Evolutionary conservation across 1,284 basidiomycete species (phyloP).

Genomic region (Pyrrhoderma lamaoense): DNA sequence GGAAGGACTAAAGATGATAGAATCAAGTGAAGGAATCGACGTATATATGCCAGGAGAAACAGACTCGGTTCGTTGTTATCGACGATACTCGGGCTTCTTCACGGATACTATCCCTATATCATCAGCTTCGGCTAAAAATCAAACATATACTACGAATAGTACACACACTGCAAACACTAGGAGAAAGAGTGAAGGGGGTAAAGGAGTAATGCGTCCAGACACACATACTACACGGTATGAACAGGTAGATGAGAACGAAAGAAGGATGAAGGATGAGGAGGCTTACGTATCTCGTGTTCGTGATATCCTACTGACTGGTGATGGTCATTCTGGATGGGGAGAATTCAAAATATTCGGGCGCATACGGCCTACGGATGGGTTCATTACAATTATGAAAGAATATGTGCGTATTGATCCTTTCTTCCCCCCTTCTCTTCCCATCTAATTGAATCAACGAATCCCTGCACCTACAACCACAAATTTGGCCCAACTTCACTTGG

Average conservation of each 20-base stretch:
- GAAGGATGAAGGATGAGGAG: constrained; percentile 11
- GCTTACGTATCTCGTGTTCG: constrained; percentile 30
- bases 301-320: constrained; percentile 64
- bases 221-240: too few species aligned
- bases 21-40: constrained; percentile 26
- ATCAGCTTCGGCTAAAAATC: too few species aligned
- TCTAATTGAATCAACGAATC: background rate
- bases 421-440: background rate
- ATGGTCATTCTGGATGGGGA: constrained; percentile 80
- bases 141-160: too few species aligned
- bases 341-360: constrained; percentile 66
- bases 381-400: constrained; percentile 64
- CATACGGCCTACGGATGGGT: constrained; percentile 61
- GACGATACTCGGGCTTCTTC: background rate
- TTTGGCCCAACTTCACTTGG: too few species aligned
- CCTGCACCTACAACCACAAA: too few species aligned
- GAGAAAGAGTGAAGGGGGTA: background rate
- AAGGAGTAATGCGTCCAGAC: background rate
- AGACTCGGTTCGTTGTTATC: too few species aligned
- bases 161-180: background rate
- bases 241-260: constrained; percentile 10
- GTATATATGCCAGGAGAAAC: background rate
- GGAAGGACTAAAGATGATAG: constrained; percentile 38
- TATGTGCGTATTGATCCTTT: constrained; percentile 45
- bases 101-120: background rate